Conservation (phyloP, 768 basidiomycete genomes). For the Coprinellus micaceus region DNA sequence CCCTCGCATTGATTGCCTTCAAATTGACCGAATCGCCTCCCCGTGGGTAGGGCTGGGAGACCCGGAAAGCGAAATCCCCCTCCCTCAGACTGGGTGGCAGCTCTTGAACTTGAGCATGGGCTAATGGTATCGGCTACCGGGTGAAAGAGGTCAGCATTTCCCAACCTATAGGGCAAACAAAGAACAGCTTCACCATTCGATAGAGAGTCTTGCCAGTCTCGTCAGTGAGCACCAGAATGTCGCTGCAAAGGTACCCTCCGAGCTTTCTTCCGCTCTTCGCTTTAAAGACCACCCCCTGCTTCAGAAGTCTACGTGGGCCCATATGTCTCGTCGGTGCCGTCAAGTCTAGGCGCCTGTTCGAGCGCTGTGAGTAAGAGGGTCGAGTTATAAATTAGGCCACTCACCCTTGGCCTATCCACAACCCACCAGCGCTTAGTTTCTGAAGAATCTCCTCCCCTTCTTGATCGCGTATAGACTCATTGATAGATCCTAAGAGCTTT, state of each 20-base stretch:
- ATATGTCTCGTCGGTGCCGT: slow-evolving; percentile 84
- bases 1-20: slow-evolving; percentile 52
- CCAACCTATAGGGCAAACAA: too few relatives aligned
- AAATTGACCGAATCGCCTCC: slow-evolving; percentile 69
- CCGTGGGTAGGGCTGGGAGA: slow-evolving; percentile 64
- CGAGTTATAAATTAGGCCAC: slow-evolving; percentile 13
- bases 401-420: slow-evolving; percentile 88
- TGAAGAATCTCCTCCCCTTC: slow-evolving; percentile 77
- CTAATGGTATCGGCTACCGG: slow-evolving; percentile 67
- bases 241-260: slow-evolving; percentile 79
- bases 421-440: slow-evolving; percentile 60
- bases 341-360: slow-evolving; percentile 71
- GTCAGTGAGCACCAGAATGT: slow-evolving; percentile 85
- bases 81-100: slow-evolving; percentile 41
- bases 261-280: slow-evolving; percentile 81
- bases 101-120: slow-evolving; percentile 59
- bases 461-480: slow-evolving; percentile 82
- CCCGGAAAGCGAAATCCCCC: slow-evolving; percentile 71
- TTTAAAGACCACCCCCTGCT: slow-evolving; percentile 76
- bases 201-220: slow-evolving; percentile 67
- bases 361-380: background rate
- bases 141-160: background rate
- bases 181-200: slow-evolving; percentile 61
- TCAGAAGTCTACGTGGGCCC: slow-evolving; percentile 75
- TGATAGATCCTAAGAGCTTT: slow-evolving; percentile 72